Percentiles rank a stretch among this genome's conserved stretches.
Evolutionary conservation across 2,329 filamentous ascomycete genomes (phyloP).

Genomic region (Aspergillus fructus): DNA sequence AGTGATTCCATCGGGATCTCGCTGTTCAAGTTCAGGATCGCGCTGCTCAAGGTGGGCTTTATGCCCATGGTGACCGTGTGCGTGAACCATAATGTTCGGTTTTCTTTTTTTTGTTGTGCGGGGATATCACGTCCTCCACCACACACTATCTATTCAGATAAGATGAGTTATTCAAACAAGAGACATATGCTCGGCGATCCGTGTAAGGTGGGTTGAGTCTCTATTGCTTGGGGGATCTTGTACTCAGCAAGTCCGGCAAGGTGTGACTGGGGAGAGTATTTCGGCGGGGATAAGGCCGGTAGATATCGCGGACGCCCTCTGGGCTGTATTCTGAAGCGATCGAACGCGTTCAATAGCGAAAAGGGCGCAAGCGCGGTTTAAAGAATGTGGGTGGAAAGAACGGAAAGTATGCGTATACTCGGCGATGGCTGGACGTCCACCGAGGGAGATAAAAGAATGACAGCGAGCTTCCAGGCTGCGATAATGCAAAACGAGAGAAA

Average conservation of each 20-base stretch:
- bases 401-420: conserved; percentile 17
- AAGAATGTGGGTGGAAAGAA: conserved; percentile 24
- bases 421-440: conserved; percentile 17
- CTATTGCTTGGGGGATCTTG: not conserved
- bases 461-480: conserved; percentile 35
- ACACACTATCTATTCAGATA: not conserved
- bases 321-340: not conserved
- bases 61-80: conserved; percentile 32
- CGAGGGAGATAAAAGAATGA: conserved; percentile 36
- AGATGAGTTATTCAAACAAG: not conserved
- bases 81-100: conserved; percentile 29
- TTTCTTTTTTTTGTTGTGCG: not conserved
- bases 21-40: conserved; percentile 16
- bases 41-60: conserved; percentile 22
- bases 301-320: not conserved
- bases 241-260: not conserved
- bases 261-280: not conserved
- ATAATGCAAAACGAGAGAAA: conserved; percentile 15
- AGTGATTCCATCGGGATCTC: conserved; percentile 26
- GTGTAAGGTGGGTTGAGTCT: not conserved
- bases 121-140: not conserved
- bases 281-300: not conserved
- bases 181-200: conserved; percentile 1
- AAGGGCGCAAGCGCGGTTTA: conserved; percentile 21
- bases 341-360: conserved; percentile 11